Evolutionary conservation across 768 basidiomycete genomes (phyloP).

Genomic region (Russula brevipes): DNA sequence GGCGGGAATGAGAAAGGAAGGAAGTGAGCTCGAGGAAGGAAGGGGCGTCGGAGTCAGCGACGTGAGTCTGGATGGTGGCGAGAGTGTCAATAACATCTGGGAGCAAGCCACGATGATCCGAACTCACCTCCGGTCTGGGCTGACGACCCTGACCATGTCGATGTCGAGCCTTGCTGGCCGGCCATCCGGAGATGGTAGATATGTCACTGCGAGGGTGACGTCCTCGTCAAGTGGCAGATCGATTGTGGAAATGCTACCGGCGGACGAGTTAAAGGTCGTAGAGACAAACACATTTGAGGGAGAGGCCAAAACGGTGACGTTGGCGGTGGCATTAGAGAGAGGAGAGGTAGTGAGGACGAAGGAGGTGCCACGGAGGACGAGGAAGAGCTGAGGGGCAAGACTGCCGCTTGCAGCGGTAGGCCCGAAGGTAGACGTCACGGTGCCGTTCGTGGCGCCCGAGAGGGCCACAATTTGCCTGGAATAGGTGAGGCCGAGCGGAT

Average conservation of each 20-base stretch:
- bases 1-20: conserved; percentile 23
- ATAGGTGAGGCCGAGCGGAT: conserved; percentile 2
- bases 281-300: conserved; percentile 22
- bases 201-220: conserved; percentile 24
- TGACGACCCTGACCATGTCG: conserved; percentile 19
- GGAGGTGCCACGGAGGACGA: conserved; percentile 25
- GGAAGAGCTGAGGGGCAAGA: conserved; percentile 26
- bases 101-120: neutral
- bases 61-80: conserved; percentile 1
- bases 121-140: conserved; percentile 10
- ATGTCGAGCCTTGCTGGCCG: conserved; percentile 24
- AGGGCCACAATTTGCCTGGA: conserved; percentile 23
- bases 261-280: conserved; percentile 20
- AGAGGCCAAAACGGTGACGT: conserved; percentile 24
- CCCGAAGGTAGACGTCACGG: conserved; percentile 25
- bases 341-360: conserved; percentile 22
- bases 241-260: conserved; percentile 21
- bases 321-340: conserved; percentile 26
- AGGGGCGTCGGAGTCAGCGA: conserved; percentile 17
- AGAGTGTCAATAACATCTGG: neutral
- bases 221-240: conserved; percentile 21
- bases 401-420: conserved; percentile 6
- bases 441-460: conserved; percentile 19
- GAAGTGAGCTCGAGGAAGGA: conserved; percentile 22
- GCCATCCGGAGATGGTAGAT: conserved; percentile 13